Evolutionary conservation across 257 asterid genomes (phyloP), one percentile per base, ranked within the genome.

Genomic region (Penstemon davidsonii): DNA sequence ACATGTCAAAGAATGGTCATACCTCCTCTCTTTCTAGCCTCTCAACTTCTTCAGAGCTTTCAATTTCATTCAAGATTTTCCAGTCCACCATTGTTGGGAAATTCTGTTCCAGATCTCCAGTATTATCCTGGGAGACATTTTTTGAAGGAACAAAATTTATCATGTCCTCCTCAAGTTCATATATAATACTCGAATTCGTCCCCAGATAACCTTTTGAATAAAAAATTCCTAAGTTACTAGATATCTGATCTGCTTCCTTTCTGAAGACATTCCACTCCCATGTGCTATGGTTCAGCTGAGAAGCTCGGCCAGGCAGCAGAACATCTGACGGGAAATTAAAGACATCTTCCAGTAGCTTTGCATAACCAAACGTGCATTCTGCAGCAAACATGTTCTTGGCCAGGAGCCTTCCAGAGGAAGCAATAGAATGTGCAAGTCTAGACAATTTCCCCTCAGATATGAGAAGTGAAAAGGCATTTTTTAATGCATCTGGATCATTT

Each of bases 261-360:
- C 62, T 71, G 69, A 88, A 86, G 75, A 69, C 74, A 80, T 73
- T 74, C 97, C 97, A 94, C 68, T 86, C 93, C 99, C 99, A 94
- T 11, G 73, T 51, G 62, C 67, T 73, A 79, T 70, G 82, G 64
- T 83, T 84, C 76, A 88, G 81, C 81, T 78, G 84, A 60, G 96
- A 79, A 68, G 83, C 74, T 66, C 76, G 76, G 55, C 79, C 86
- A 57, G 99, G 96, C 61, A 88, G 81, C 75, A 83, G 75, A 59
- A 87, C 95, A 81, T 94, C 96, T 59, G 97, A 91, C 56, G 99
- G 96, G 74, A 94, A 94, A 82, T 84, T 69, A 73, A 94, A 76
- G 69, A 83, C 77, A 78, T 84, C 73, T 78, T 94, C 99, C 60
- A 91, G 75, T 71, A 91, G 86, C 66, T 81, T 74, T 65, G 95